Conservation (phyloP, 2,329 filamentous ascomycete species). For the Alternaria sp. region DNA sequence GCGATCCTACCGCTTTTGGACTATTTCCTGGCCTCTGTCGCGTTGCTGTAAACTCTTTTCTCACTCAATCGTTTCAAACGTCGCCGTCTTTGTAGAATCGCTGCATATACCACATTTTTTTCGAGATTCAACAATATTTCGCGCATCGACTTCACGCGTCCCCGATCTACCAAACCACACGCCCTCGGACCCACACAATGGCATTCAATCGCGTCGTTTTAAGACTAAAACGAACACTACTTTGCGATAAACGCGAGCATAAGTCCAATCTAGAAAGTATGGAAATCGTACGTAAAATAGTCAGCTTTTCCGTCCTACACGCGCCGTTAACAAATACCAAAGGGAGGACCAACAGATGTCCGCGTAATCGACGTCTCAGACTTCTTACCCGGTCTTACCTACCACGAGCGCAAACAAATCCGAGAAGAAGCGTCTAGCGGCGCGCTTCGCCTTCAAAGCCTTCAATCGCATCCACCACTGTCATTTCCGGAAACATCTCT, state of each 20-base stretch:
- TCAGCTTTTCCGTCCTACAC: not conserved
- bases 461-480: constrained; percentile 24
- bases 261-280: not conserved
- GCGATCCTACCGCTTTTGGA: not conserved
- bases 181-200: not conserved
- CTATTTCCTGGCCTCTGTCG: not conserved
- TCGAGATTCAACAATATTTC: not conserved
- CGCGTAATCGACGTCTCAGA: constrained; percentile 37
- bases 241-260: not conserved
- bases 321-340: not conserved
- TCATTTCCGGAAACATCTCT: constrained; percentile 14
- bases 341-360: constrained; percentile 42
- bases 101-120: not conserved
- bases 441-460: constrained; percentile 30
- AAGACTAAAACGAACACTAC: not conserved
- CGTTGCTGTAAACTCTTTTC: not conserved
- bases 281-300: not conserved
- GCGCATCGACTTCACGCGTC: no score
- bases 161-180: not conserved
- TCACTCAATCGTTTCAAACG: not conserved
- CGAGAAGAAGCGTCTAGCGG: constrained; percentile 41
- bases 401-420: constrained; percentile 35
- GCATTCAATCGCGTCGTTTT: not conserved
- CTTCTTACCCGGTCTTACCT: constrained; percentile 36
- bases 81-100: not conserved